Conservation (phyloP, 805 yeast genomes). For the Suhomyces sp. region DNA sequence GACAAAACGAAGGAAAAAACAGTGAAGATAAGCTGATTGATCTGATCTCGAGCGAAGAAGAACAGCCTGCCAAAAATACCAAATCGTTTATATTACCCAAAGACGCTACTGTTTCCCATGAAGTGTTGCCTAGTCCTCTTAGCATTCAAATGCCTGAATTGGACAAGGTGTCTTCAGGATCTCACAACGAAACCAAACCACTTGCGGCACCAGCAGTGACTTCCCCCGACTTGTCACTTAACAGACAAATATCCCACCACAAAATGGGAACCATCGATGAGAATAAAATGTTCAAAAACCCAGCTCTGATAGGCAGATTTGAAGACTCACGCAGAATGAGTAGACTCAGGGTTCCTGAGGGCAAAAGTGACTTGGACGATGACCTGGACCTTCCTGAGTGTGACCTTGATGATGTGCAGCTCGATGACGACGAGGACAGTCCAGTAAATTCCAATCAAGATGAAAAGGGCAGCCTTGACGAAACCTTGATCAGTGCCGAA, state of each 20-base stretch:
- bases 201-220: neutral
- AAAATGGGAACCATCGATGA: slow-evolving; percentile 1
- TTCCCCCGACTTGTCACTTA: neutral
- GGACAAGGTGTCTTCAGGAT: neutral
- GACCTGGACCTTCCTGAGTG: slow-evolving; percentile 8
- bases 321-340: neutral
- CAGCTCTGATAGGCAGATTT: neutral
- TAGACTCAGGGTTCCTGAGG: neutral
- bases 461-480: slow-evolving; percentile 7
- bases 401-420: slow-evolving; percentile 9
- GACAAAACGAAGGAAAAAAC: neutral
- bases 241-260: neutral
- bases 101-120: neutral
- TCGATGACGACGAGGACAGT: slow-evolving; percentile 6
- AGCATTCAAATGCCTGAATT: neutral
- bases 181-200: neutral
- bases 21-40: neutral
- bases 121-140: neutral
- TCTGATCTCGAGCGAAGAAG: slow-evolving; percentile 1
- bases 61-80: neutral
- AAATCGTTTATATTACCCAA: neutral
- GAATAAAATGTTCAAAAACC: slow-evolving; percentile 2
- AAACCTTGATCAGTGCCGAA: slow-evolving; percentile 4
- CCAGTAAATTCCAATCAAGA: neutral
- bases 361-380: neutral